Evolutionary conservation across 768 basidiomycete genomes (phyloP), one percentile per base, ranked within the genome.

Genomic region (Lactifluus piperatus): DNA sequence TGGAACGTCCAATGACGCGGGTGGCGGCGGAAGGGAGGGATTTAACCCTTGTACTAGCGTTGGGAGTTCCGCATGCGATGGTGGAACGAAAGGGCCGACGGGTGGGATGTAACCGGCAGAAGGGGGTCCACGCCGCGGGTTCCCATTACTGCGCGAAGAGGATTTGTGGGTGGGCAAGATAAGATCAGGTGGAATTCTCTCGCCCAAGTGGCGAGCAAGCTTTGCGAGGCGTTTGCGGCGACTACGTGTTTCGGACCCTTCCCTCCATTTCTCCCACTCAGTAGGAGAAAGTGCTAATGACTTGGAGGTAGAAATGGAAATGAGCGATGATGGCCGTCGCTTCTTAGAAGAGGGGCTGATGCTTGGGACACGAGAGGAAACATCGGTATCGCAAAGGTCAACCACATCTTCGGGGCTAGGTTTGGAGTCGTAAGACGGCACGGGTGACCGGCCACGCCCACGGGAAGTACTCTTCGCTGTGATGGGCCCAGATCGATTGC

Each of bases 221-320:
- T 63, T 63, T n/a, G 62, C 36, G 53, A 63, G 27, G 29, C 62
- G 60, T 49, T 37, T 63, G 22, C 62, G 62, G 29, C 58, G 60
- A 37, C 22, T 27, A 16, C 30, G 37, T 39, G 32, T n/a, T 50
- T 51, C 59, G 14, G 22, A n/a, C 46, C 52, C 54, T 32, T 48
- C 51, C 30, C 37, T 59, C 48, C 27, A 43, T 29, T 41, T 45
- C 43, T 50, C 62, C 43, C 30, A 54, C 47, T 61, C 58, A 43
- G 37, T 1, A 5, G 36, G 34, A 20, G 53, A 47, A 30, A 29
- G 10, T 5, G 37, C 27, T 7, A n/a, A n/a, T 7, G 36, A 47
- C 4, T 20, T 50, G 14, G 62, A 62, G 16, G 49, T 45, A 24
- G 46, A 34, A 24, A 34, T 14, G 37, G 58, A 62, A 30, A 41